A percentile compares a stretch with the other conserved stretches of the same genome.
Conservation (phyloP, 495 filamentous ascomycete genomes). For the Neurospora sp. region DNA sequence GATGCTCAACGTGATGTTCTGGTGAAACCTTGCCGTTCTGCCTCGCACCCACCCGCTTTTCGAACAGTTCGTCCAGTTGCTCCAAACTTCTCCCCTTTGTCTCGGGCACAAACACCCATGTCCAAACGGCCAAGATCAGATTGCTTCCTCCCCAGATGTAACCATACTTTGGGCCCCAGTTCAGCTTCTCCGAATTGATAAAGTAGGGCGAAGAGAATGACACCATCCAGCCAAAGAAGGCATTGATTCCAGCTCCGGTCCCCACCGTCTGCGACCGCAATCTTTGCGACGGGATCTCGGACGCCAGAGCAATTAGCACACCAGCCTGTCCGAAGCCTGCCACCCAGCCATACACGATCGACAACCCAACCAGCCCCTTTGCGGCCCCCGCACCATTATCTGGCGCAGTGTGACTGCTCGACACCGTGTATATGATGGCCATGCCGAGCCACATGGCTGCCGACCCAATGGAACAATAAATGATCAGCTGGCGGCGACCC, state of each 20-base stretch:
- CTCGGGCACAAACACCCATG: slow-evolving; percentile 37
- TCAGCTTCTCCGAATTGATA: slow-evolving; percentile 38
- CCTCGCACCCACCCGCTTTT: slow-evolving; percentile 26
- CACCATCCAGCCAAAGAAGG: slow-evolving; percentile 34
- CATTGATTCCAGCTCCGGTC: slow-evolving; percentile 37
- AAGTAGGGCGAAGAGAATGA: slow-evolving; percentile 40
- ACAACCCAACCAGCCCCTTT: slow-evolving; percentile 15
- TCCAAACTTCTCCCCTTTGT: slow-evolving; percentile 48
- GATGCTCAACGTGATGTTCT: neutral
- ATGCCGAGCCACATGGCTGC: slow-evolving; percentile 18
- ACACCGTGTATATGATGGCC: slow-evolving; percentile 17
- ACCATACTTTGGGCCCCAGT: slow-evolving; percentile 41
- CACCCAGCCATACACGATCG: slow-evolving; percentile 20
- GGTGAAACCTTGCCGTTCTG: slow-evolving; percentile 5
- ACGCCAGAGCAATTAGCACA: slow-evolving; percentile 32
- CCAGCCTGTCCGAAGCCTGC: slow-evolving; percentile 34
- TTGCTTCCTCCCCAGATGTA: slow-evolving; percentile 44
- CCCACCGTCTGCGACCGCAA: slow-evolving; percentile 43
- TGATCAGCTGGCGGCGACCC: slow-evolving; percentile 14
- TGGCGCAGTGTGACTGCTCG: neutral
- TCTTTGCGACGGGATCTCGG: slow-evolving; percentile 38
- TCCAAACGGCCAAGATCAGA: slow-evolving; percentile 35
- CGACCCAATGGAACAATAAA: slow-evolving; percentile 11
- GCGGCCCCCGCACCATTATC: neutral
- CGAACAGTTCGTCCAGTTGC: slow-evolving; percentile 45